Percentiles rank a stretch among this genome's conserved stretches.
These are phyloP conservation scores for Zhuliangozyma parablackwelliae DNA, from an alignment of 1,139 yeast genomes.

Conservation along the genomic window DNA sequence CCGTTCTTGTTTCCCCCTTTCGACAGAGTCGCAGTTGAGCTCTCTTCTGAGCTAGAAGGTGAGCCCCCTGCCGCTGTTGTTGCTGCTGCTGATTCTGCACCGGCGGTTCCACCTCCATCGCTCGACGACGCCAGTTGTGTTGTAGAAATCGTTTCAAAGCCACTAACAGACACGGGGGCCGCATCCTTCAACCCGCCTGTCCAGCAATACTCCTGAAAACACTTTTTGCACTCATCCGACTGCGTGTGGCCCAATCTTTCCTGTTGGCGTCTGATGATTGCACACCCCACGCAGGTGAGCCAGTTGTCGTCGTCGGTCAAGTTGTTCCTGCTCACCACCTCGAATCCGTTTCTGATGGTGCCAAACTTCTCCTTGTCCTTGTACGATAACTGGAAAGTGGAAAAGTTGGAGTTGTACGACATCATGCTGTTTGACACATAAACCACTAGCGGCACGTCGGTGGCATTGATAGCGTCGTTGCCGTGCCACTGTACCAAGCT, in stretches of 20 bases:
- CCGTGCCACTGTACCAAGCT: slow-evolving; percentile 25
- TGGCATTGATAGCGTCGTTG: slow-evolving; percentile 20
- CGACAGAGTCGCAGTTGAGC: no score
- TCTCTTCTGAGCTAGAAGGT: no score
- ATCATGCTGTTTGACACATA: slow-evolving; percentile 29
- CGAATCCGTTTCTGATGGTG: slow-evolving; percentile 37
- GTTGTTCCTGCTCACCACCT: slow-evolving; percentile 30
- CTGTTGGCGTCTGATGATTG: slow-evolving; percentile 39
- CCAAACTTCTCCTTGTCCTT: slow-evolving; percentile 28
- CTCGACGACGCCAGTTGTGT: no score
- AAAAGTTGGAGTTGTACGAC: slow-evolving; percentile 31
- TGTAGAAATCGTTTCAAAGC: no score
- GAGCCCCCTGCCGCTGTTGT: no score
- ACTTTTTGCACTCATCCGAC: slow-evolving; percentile 35
- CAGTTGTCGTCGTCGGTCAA: slow-evolving; percentile 33
- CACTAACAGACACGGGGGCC: slow-evolving; percentile 5
- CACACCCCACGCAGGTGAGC: slow-evolving; percentile 46
- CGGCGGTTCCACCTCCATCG: no score
- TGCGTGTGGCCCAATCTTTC: slow-evolving; percentile 35
- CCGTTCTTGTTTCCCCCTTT: no score
- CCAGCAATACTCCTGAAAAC: slow-evolving; percentile 41
- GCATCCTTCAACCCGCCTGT: slow-evolving; percentile 20
- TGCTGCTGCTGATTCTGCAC: no score
- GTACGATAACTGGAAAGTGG: slow-evolving; percentile 37
- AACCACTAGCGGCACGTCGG: slow-evolving; percentile 39